Evolutionary conservation across 805 yeast species (phyloP).

Genomic region (Teunomyces pallodes): DNA sequence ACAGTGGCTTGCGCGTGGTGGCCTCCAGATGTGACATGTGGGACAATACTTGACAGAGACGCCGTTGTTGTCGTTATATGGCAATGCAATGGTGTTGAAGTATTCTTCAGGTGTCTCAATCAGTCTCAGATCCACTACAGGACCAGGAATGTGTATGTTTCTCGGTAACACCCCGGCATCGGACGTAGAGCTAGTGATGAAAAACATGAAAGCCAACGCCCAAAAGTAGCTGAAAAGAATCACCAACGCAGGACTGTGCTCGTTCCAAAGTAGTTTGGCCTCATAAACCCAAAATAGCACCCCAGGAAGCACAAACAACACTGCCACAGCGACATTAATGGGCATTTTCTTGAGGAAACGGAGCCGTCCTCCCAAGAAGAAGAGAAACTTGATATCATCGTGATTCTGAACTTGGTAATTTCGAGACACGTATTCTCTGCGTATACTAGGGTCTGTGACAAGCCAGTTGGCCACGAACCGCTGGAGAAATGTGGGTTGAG

Average conservation of each 20-base stretch:
- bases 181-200: conserved; percentile 51
- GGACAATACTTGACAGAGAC: conserved; percentile 56
- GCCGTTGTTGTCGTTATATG: conserved; percentile 21
- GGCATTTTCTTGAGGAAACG: conserved; percentile 44
- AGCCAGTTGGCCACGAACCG: conserved; percentile 23
- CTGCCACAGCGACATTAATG: conserved; percentile 31
- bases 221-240: conserved; percentile 59
- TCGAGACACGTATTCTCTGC: conserved; percentile 8
- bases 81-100: conserved; percentile 21
- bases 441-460: conserved; percentile 20
- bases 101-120: conserved; percentile 14
- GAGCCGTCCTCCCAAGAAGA: conserved; percentile 65
- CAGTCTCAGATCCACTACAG: background rate
- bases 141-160: conserved; percentile 51
- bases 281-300: conserved; percentile 50
- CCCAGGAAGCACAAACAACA: conserved; percentile 39
- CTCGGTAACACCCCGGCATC: conserved; percentile 76
- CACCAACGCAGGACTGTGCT: conserved; percentile 54
- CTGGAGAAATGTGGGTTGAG: conserved; percentile 4
- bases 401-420: conserved; percentile 47
- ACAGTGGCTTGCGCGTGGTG: conserved; percentile 70
- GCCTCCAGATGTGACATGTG: conserved; percentile 61
- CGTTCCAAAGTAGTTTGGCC: conserved; percentile 55
- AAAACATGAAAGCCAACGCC: conserved; percentile 47
- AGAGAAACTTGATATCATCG: conserved; percentile 36